Percentiles rank a stretch among this genome's conserved stretches.
Evolutionary conservation across 192 early-diverging fungal species (phyloP).

Genomic region (Diversispora epigaea): DNA sequence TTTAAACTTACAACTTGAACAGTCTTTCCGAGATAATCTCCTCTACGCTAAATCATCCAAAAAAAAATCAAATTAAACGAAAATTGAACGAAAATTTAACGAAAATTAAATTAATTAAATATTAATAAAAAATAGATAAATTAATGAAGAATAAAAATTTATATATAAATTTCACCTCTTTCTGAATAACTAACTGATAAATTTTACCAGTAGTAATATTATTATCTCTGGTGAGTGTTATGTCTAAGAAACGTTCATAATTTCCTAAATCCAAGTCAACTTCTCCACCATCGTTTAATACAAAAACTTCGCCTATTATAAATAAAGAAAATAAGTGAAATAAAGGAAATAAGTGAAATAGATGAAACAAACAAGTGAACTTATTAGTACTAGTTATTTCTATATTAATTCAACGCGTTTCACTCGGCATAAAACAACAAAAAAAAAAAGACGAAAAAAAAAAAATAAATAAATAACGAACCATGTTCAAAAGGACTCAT

Average conservation of each 20-base stretch:
- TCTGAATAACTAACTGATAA: conserved; percentile 93
- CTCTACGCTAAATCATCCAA: conserved; percentile 59
- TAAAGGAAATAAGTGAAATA: background rate
- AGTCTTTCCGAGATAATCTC: conserved; percentile 98
- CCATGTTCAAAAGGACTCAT: conserved; percentile 97
- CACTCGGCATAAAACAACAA: too few species aligned
- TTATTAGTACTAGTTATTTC: too few species aligned
- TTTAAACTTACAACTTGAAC: conserved; percentile 82
- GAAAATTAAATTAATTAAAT: background rate
- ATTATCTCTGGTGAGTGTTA: conserved; percentile 91
- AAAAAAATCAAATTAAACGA: background rate
- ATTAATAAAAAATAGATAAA: background rate
- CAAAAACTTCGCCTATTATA: conserved; percentile 90
- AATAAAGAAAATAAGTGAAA: background rate
- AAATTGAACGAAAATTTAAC: too few species aligned
- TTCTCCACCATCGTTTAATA: conserved; percentile 97
- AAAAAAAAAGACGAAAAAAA: background rate
- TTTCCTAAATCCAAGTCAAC: conserved; percentile 99
- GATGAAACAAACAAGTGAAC: background rate
- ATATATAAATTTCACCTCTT: conserved; percentile 42
- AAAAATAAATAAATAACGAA: conserved; percentile 37
- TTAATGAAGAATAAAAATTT: background rate
- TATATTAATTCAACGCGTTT: too few species aligned
- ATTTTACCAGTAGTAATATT: conserved; percentile 99
- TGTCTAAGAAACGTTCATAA: conserved; percentile 97